Evolutionary conservation across 106 monocot genomes (phyloP).

Genomic region (Cymbidium sinense): DNA sequence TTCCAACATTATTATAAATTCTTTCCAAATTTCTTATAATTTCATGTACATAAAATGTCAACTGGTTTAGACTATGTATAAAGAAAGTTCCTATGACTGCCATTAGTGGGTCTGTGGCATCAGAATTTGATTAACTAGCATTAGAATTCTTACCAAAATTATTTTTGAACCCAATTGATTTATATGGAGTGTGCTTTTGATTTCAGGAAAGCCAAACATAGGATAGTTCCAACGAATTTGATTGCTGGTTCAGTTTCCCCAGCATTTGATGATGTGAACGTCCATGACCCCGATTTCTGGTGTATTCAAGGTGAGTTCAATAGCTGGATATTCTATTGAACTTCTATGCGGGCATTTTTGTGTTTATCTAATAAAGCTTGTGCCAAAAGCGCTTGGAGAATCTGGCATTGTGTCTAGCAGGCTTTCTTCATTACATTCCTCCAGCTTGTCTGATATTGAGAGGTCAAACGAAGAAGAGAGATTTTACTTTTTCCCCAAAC

Average conservation of each 20-base stretch:
- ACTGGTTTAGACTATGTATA: neutral
- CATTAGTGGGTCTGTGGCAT: neutral
- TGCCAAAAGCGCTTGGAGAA: conserved; percentile 69
- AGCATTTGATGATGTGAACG: conserved; percentile 84
- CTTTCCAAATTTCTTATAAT: neutral
- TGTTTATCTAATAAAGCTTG: conserved; percentile 6
- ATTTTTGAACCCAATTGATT: neutral
- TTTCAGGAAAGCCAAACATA: conserved; percentile 56
- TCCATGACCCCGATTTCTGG: conserved; percentile 72
- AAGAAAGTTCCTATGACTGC: neutral
- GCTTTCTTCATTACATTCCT: conserved; percentile 21
- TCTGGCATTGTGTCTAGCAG: conserved; percentile 71
- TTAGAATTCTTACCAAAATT: neutral
- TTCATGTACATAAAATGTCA: neutral
- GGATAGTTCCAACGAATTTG: conserved; percentile 40
- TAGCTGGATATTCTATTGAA: neutral
- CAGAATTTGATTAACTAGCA: neutral
- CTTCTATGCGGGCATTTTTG: neutral
- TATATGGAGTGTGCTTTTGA: neutral
- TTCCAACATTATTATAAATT: neutral
- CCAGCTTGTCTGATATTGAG: conserved; percentile 12
- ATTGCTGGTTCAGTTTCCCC: conserved; percentile 22
- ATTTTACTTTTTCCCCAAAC: conserved; percentile 57
- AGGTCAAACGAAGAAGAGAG: conserved; percentile 8
- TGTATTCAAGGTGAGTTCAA: conserved; percentile 72